These are phyloP conservation scores for Geotrichum siamense DNA, from an alignment of 1,139 yeast species.

Conservation along the genomic window DNA sequence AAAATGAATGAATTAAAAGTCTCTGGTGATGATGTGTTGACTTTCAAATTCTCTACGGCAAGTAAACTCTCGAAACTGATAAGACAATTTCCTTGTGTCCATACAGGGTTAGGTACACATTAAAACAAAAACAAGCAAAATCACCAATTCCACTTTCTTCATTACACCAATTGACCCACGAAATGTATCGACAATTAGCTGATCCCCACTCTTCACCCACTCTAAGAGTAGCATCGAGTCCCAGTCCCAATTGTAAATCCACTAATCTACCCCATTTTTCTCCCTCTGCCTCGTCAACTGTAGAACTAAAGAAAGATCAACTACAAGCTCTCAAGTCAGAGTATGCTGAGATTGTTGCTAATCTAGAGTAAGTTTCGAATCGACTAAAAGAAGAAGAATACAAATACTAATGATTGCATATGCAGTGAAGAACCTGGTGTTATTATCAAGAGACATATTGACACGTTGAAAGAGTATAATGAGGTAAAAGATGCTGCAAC, in stretches of 20 bases:
- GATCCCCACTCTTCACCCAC: slow-evolving; percentile 8
- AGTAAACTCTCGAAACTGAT: no score
- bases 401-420: no score
- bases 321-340: slow-evolving; percentile 9
- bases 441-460: slow-evolving; percentile 15
- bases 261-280: neutral
- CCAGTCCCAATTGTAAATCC: neutral
- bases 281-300: neutral
- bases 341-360: slow-evolving; percentile 7
- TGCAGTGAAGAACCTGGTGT: slow-evolving; percentile 14
- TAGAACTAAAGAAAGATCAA: slow-evolving; percentile 7
- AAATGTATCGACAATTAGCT: slow-evolving; percentile 3
- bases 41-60: no score
- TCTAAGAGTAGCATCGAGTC: slow-evolving; percentile 1
- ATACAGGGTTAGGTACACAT: neutral
- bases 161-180: neutral
- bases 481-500: slow-evolving; percentile 16
- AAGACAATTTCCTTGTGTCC: no score
- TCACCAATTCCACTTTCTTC: neutral
- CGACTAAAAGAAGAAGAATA: no score
- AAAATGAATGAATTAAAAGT: no score
- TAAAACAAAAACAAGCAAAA: neutral
- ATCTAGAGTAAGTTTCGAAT: slow-evolving; percentile 13
- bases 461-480: slow-evolving; percentile 14
- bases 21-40: no score